Base-by-base conservation (phyloP, 129 eudicot genomes). In the Ambrosia trifida region DNA sequence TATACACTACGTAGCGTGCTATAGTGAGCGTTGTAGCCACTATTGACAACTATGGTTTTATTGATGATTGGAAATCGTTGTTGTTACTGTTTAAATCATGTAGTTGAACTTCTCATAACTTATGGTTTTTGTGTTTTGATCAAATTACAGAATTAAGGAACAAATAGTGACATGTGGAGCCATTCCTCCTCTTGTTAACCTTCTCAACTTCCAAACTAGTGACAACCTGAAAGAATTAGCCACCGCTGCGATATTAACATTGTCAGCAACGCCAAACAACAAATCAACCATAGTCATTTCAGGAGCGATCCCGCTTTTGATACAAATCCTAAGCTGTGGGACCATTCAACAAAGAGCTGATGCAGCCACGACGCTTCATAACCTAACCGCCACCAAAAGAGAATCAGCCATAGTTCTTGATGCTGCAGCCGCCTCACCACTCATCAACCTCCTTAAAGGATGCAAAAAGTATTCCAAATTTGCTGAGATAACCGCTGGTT, bases 401-500 rank as follows among this genome's bases (percentile, higher is more conserved):
- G 78, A 74, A 12, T 76, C 84, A 7, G 70, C 73, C 49, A 72
- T 78, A 4, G 62, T 82, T 32, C 78, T 88, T 13, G 85, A 86
- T 35, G 53, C 93, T 20, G 66, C 40, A 32, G 90, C 90, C 18
- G 88, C 77, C 24, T 66, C 74, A 17, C 87, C 93, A 12, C 87
- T 91, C 49, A 76, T 91, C 62, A 68, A 85, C 82, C 90, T 91
- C 28, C 90, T 91, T 14, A 82, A 79, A 75, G 87, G 82, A 35
- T 88, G 93, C 85, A 88, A 86, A 72, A 88, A 88, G 38, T 80
- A 82, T 74, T 88, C 96, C 11, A 88, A 88, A 38, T 81, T 83
- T 41, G 94, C 96, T 7, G 97, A 91, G 67, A 88, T 81, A 84
- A 72, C 90, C 18, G 81, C 89, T 2, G 80, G 84, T 19, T 69